Evolutionary conservation across 495 filamentous ascomycete species (phyloP), one percentile per base, ranked within the genome.

Genomic region (Amorphotheca resinae): DNA sequence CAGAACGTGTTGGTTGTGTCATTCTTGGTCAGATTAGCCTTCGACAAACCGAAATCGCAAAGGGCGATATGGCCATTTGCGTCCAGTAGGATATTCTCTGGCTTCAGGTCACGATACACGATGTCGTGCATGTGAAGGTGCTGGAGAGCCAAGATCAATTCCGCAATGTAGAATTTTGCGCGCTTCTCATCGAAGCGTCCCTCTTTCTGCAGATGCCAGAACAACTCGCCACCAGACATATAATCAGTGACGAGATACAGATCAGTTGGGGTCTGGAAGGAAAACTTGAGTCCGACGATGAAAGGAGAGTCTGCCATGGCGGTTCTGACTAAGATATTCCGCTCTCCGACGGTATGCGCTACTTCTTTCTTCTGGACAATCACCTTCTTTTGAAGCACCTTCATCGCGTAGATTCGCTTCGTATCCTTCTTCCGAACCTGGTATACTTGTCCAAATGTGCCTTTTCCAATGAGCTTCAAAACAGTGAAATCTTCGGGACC

Each of bases 361-460:
- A 98, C 85, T 63, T 98, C 91, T 63, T 98, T 98, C 73, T 98
- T 98, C 63, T 98, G 91, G 12, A 98, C 91, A 43, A 98, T 96
- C 38, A 98, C 91, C 68, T 96, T 98, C 72, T 98, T 98, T 9
- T 89, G 95, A 16, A 98, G 67, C 1, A 96, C 88, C 59, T 98
- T 98, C 91, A 98, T 98, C 31, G 91, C 91, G 52, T 96, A 98
- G 44, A 98, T 94, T 15, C 93, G 78, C 51, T 79, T 74, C 1
- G 91, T 95, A 57, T 98, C 91, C 68, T 84, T 91, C 71, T 98
- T 96, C 50, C 86, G 83, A n/a, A 96, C 91, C 54, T 96, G 91
- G 53, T 95, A 99, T 2, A 99, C 91, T 61, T 99, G 93, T n/a
- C 91, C 91, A 60, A 99, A 99, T 0, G 93, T 99, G 56, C 86